Base-by-base conservation (phyloP, 2,329 filamentous ascomycete species). In the Colletotrichum sidae region DNA sequence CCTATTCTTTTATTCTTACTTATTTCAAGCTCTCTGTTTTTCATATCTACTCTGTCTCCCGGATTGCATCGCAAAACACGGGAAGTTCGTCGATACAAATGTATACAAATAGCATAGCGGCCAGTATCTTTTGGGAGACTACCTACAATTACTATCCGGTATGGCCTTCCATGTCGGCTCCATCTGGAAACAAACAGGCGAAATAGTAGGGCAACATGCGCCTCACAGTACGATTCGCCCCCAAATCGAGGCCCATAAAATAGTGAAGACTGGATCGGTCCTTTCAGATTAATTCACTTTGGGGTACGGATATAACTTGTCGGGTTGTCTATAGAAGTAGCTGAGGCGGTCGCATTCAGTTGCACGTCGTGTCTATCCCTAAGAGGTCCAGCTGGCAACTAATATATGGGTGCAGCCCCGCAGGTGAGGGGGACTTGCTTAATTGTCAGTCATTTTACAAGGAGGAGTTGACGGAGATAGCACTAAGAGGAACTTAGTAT, bases 71-170 rank as follows among this genome's bases (percentile, higher is more conserved):
- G 57, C 45, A 37, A 46, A 51, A 49, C 47, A 39, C 17, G 54
- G 64, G 60, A 50, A 34, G 45, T 41, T 65, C 55, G 60, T 58
- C 45, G 49, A 55, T 42, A 54, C 53, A 58, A 44, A 60, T 67
- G 50, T 67, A 65, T 45, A 65, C 60, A 67, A 47, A 57, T 53
- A 66, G 54, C 64, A 60, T 65, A 67, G 60, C 63, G 63, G 50
- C 60, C 50, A 42, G 60, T 33, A 58, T 44, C 50, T 62, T 65
- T 51, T 25, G 53, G 59, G 49, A 57, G 53, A 54, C 60, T 65
- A 52, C 46, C 37, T 44, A 50, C 25, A 25, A 25, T 5, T 25
- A 25, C 25, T 25, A 25, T 25, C 25, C 25, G 25, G 25, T 25
- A 25, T 25, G 25, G 25, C 4, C 25, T 25, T 25, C 4, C 25